A percentile compares a stretch with the other conserved stretches of the same genome.
Conservation (phyloP, 2,329 filamentous ascomycete species). For the Botryotinia globosa region DNA sequence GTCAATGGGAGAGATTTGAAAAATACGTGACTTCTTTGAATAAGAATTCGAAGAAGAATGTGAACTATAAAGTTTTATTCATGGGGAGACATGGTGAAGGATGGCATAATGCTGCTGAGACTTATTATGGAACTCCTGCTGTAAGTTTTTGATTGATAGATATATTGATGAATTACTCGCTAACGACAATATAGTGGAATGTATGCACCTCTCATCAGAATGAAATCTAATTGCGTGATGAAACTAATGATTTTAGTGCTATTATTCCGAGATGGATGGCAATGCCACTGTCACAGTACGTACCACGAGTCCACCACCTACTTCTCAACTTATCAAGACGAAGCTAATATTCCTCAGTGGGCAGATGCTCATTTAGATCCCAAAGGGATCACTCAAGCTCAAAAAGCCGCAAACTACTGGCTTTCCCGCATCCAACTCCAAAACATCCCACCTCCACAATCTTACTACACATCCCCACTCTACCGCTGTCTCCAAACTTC, state of each 20-base stretch:
- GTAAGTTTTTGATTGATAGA: background rate
- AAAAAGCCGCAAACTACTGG: slow-evolving; percentile 59
- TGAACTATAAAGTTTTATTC: slow-evolving; percentile 64
- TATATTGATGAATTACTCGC: background rate
- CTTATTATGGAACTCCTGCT: slow-evolving; percentile 63
- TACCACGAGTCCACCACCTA: background rate
- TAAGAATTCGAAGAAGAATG: slow-evolving; percentile 43
- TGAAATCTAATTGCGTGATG: background rate
- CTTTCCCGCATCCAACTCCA: slow-evolving; percentile 49
- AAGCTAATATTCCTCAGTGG: slow-evolving; percentile 44
- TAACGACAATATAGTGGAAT: slow-evolving; percentile 51
- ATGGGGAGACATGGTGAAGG: slow-evolving; percentile 41
- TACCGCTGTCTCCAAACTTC: slow-evolving; percentile 62
- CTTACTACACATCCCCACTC: slow-evolving; percentile 64
- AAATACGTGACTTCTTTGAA: slow-evolving; percentile 57
- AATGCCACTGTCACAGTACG: slow-evolving; percentile 52
- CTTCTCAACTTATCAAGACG: accelerated
- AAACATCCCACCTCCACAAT: slow-evolving; percentile 58
- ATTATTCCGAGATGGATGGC: slow-evolving; percentile 63
- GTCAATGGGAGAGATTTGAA: slow-evolving; percentile 64
- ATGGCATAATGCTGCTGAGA: slow-evolving; percentile 48
- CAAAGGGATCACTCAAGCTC: slow-evolving; percentile 55
- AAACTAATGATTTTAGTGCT: slow-evolving; percentile 46
- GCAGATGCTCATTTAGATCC: slow-evolving; percentile 61
- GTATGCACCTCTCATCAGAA: slow-evolving; percentile 42